Percentiles rank a stretch among this genome's conserved stretches.
phyloP scores from a whole-genome alignment of 305 asterid genomes.

The Withania somnifera region DNA sequence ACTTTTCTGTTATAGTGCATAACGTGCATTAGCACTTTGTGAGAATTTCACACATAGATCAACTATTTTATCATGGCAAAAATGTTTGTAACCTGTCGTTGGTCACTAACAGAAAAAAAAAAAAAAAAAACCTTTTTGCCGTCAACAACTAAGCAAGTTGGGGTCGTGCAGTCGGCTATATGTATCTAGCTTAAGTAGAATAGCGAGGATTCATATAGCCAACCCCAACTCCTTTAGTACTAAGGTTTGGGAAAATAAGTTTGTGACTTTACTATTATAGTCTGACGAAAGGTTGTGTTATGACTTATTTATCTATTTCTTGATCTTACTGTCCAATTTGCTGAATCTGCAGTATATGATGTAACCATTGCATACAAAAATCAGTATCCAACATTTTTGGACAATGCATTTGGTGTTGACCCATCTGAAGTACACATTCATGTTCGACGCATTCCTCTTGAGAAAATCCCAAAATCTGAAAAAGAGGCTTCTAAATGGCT shows the following conservation, averaged over 20 bases:
- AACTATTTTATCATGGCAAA: neutral
- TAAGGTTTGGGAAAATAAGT: neutral
- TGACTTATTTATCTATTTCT: neutral
- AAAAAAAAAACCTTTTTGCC: too few relatives aligned
- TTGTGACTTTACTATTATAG: neutral
- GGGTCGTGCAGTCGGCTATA: neutral
- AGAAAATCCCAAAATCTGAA: constrained; percentile 31
- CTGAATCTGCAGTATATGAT: constrained; percentile 41
- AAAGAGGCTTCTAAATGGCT: constrained; percentile 30
- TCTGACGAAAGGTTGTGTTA: neutral
- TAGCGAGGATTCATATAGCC: neutral
- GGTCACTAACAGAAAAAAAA: neutral
- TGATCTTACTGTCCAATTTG: neutral
- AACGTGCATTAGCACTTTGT: neutral
- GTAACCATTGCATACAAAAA: constrained; percentile 61
- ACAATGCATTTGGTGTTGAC: constrained; percentile 56
- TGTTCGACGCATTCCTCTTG: constrained; percentile 36
- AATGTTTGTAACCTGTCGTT: neutral
- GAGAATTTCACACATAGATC: neutral
- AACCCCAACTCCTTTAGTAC: neutral
- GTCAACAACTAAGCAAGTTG: neutral
- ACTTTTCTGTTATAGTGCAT: neutral
- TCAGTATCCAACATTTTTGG: constrained; percentile 48
- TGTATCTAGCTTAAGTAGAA: neutral
- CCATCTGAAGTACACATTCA: constrained; percentile 68